phyloP scores from a whole-genome alignment of 768 basidiomycete genomes.

The Leucosporidium creatinivorum region DNA sequence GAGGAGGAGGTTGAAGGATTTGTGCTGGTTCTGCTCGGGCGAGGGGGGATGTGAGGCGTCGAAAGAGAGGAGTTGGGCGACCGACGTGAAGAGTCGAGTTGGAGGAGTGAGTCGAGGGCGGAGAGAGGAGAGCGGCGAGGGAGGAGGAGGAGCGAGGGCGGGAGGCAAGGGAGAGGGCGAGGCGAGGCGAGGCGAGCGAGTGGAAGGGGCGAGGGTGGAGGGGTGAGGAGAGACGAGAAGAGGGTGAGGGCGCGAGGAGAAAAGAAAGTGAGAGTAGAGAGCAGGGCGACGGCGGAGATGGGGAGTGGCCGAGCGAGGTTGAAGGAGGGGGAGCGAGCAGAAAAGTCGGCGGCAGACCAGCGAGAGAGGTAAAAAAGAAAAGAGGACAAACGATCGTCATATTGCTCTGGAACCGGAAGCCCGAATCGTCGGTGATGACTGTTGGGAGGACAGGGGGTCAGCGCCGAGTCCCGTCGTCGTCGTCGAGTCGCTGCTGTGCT shows the following conservation, averaged over 20 bases:
- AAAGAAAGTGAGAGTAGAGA: not conserved
- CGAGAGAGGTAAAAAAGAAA: not conserved
- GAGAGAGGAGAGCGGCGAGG: not conserved
- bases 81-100: too few relatives aligned
- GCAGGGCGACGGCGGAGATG: too few relatives aligned
- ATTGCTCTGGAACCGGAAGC: slow-evolving; percentile 79
- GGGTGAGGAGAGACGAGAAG: not conserved
- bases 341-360: not conserved
- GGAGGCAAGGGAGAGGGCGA: too few relatives aligned
- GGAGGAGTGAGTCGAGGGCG: too few relatives aligned
- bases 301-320: not conserved
- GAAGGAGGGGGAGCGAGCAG: not conserved
- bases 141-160: too few relatives aligned
- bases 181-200: too few relatives aligned
- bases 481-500: too few relatives aligned
- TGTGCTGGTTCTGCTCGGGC: slow-evolving; percentile 64
- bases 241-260: too few relatives aligned
- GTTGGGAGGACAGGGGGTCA: not conserved
- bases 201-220: too few relatives aligned
- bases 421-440: slow-evolving; percentile 65
- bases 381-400: slow-evolving; percentile 67
- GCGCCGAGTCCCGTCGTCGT: not conserved
- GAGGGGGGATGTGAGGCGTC: too few relatives aligned
- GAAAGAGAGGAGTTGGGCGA: too few relatives aligned
- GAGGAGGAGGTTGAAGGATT: slow-evolving; percentile 75